Evolutionary conservation across 768 basidiomycete species (phyloP), one percentile per base, ranked within the genome.

Genomic region (Podaxis rugospora): DNA sequence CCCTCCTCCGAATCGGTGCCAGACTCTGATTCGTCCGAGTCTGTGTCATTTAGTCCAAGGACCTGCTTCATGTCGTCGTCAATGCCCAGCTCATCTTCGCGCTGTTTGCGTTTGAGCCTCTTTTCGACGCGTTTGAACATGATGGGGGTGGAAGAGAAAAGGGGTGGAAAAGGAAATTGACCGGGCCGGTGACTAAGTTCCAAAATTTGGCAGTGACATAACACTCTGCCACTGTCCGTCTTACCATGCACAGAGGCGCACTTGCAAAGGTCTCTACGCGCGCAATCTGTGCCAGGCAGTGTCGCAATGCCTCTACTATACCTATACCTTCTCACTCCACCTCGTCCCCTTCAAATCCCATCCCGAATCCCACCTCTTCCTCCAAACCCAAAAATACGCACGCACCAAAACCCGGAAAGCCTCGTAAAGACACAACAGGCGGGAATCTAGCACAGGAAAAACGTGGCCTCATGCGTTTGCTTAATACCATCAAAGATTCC

Each of bases 111-210:
- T 66, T 78, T 78, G 25, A 79, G 80, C 50, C 86, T 81, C 69
- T 86, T 91, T 65, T 86, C 86, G 5, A 90, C 78, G 62, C 91
- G 83, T 74, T 93, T 92, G 78, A 90, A 91, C 90, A 92, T 92
- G 32, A 32, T 32, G 7, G 7, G 51, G 46, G 51, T 51, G 55
- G 46, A 39, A 18, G 47, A 56, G 57, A 55, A 51, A 59, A 44
- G 23, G 63, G 39, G 4, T 37, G 44, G 46, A 39, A 51, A 37
- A 2, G 28, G 57, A 50, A 50, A 23, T 39, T 39, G 18, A 58
- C 57, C 46, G 57, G 47, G 21, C 55, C 49, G 47, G 56, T 23
- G 35, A 54, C 37, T 2, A 44, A 39, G 36, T 44, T 27, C 5
- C 54, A 37, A 54, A 54, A 47, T 57, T 36, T 53, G n/a, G 35